Evolutionary conservation across 1,284 basidiomycete species (phyloP).

Genomic region (Erythrobasidium hasegawianum): DNA sequence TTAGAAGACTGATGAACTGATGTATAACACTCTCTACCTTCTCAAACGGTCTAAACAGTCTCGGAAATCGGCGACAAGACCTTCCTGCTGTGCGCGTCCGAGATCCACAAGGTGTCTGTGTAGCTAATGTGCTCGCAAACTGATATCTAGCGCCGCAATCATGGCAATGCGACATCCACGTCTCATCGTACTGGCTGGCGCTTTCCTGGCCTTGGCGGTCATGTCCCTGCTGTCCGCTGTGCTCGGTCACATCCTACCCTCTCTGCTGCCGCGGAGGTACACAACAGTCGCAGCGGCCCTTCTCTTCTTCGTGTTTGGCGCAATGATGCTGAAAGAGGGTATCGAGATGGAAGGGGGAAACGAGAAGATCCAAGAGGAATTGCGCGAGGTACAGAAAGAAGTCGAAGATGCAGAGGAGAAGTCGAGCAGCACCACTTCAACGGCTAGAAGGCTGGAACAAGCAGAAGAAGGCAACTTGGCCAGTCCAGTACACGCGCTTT

Average conservation of each 20-base stretch:
- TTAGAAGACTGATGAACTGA: no score
- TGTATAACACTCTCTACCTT: no score
- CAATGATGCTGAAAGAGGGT: constrained; percentile 77
- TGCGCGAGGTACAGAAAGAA: constrained; percentile 62
- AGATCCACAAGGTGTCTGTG: background rate
- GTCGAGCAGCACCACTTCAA: constrained; percentile 12
- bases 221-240: constrained; percentile 90
- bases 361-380: constrained; percentile 71
- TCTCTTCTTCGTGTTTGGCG: constrained; percentile 81
- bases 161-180: constrained; percentile 92
- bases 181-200: constrained; percentile 79
- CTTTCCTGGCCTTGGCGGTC: constrained; percentile 78
- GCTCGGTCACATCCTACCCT: constrained; percentile 77
- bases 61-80: constrained; percentile 82
- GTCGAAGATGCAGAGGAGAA: constrained; percentile 64
- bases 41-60: constrained; percentile 40
- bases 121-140: no score
- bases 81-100: constrained; percentile 67
- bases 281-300: constrained; percentile 73
- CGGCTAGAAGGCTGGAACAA: constrained; percentile 39
- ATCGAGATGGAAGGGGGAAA: constrained; percentile 64
- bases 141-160: constrained; percentile 79
- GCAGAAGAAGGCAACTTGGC: constrained; percentile 55
- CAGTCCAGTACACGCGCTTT: background rate
- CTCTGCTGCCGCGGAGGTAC: constrained; percentile 72